Conservation (phyloP, 2,329 filamentous ascomycete species). For the Penicillium sp. region DNA sequence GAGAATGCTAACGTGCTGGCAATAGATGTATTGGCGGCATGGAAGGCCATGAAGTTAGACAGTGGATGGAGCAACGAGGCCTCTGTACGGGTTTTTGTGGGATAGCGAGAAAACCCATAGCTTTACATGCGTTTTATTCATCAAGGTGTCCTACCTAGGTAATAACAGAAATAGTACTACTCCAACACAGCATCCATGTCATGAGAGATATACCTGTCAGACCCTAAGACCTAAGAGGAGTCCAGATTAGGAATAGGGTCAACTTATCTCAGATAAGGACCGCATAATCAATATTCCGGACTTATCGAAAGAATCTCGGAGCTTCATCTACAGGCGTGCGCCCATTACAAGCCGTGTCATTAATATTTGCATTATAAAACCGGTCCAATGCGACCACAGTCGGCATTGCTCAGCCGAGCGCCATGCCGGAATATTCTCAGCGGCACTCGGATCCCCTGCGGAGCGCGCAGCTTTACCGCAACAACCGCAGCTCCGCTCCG, state of each 20-base stretch:
- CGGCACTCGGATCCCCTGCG: constrained; percentile 16
- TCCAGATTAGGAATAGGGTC: background rate
- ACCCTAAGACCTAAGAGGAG: background rate
- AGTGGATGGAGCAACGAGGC: constrained; percentile 80
- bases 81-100: constrained; percentile 61
- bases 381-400: constrained; percentile 30
- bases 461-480: constrained; percentile 27
- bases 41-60: constrained; percentile 69
- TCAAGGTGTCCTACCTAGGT: no score
- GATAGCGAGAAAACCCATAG: constrained; percentile 11
- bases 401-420: constrained; percentile 23
- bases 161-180: background rate
- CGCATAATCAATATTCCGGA: constrained; percentile 25
- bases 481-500: constrained; percentile 21
- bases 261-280: constrained; percentile 2
- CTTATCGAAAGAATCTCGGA: constrained; percentile 24
- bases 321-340: constrained; percentile 6
- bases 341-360: constrained; percentile 9
- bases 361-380: background rate
- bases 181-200: background rate
- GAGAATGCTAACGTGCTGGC: constrained; percentile 63
- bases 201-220: background rate
- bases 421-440: constrained; percentile 18
- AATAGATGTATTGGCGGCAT: constrained; percentile 74
- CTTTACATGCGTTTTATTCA: no score